These are phyloP conservation scores for Phytophthora sp. DNA, from an alignment of 352 stramenopile genomes.

Conservation along the genomic window DNA sequence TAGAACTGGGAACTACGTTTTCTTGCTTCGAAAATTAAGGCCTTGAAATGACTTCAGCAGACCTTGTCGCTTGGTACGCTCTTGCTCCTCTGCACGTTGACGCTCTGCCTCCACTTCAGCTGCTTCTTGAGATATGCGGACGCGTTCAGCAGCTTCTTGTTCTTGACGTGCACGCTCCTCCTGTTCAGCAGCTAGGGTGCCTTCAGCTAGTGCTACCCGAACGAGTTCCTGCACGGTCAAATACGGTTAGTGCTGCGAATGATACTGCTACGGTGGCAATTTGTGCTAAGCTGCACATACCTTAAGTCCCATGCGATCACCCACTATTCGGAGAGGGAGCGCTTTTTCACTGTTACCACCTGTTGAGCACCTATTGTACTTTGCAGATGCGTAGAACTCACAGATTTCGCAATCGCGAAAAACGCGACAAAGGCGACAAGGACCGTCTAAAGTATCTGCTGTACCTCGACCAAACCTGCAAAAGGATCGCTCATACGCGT, in stretches of 20 bases:
- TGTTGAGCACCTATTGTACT: conserved; percentile 31
- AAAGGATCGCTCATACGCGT: conserved; percentile 85
- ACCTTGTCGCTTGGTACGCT: conserved; percentile 13
- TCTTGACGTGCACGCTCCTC: conserved; percentile 37
- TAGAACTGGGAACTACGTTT: too few relatives aligned
- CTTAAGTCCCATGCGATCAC: conserved; percentile 64
- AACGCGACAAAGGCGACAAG: conserved; percentile 85
- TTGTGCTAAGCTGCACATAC: too few relatives aligned
- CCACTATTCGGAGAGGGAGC: conserved; percentile 31
- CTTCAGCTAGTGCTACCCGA: conserved; percentile 48
- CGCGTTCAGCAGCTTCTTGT: conserved; percentile 7
- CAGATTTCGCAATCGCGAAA: conserved; percentile 90
- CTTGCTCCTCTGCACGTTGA: conserved; percentile 15
- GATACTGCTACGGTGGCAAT: not conserved
- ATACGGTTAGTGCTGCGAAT: too few relatives aligned
- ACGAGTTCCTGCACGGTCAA: conserved; percentile 54
- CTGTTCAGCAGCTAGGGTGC: conserved; percentile 47
- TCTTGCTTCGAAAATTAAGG: conserved; percentile 18
- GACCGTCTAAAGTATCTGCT: conserved; percentile 13
- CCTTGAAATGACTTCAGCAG: conserved; percentile 28
- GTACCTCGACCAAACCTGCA: conserved; percentile 71
- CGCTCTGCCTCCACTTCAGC: conserved; percentile 5
- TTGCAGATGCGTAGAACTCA: conserved; percentile 64
- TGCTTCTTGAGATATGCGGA: conserved; percentile 6
- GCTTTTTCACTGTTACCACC: conserved; percentile 28